Base-by-base conservation (phyloP, 768 basidiomycete species). In the Tulasnella sp. region DNA sequence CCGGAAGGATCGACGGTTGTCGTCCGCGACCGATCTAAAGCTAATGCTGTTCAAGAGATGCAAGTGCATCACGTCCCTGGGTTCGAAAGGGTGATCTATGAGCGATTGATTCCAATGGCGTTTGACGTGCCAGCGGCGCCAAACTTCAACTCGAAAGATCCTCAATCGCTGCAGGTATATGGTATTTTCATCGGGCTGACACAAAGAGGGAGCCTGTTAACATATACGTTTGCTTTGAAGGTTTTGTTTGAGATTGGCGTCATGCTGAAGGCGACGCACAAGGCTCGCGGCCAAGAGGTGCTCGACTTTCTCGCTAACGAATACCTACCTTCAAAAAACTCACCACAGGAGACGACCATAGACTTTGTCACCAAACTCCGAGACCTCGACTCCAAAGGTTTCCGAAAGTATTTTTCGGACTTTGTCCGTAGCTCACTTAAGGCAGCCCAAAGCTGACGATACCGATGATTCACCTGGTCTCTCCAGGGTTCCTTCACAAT, bases 1-100 rank as follows among this genome's bases (percentile, higher is more conserved):
- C 68, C 72, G 49, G 67, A 73, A 42, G 64, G 73, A 2, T 70
- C 76, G 21, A 74, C 75, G 51, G 74, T 74, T 0, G 65, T 68
- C 23, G 72, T 67, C 21, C 62, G 65, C 64, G 56, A 58, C 19
- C 61, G 60, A 26, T 60, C 24, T n/a, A 47, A 30, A 23, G 43
- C 42, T n/a, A 34, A 21, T 21, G 60, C 29, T 67, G 62, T 43
- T 67, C 60, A 61, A 65, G 73, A 27, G 68, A 66, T 21, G 73
- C 76, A 23, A 61, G 64, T 7, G 5, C 66, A 69, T 26, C 67
- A 67, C 10, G 71, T 98, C 45, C 91, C 92, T 10, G 94, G 95
- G 0, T 97, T 96, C 65, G 93, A 97, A 65, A 79, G 81, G 13
- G 94, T 94, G 69, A 80, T 95, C 29, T 98, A 98, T 67, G 86